Evolutionary conservation across 1,284 basidiomycete genomes (phyloP).

Genomic region (Rhizoctonia solani): DNA sequence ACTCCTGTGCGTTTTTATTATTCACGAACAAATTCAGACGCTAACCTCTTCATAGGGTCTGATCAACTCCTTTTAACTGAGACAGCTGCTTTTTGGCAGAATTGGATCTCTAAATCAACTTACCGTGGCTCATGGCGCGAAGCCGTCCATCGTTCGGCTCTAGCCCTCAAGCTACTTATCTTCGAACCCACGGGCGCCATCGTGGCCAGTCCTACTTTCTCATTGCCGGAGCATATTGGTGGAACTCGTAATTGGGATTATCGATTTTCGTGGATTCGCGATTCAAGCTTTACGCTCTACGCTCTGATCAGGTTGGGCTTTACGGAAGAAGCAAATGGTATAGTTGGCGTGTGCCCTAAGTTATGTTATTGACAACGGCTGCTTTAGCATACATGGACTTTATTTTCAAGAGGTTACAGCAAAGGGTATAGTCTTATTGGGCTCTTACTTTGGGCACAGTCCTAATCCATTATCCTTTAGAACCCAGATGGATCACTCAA

Average conservation of each 20-base stretch:
- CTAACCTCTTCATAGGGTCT: slow-evolving; percentile 2
- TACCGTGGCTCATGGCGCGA: slow-evolving; percentile 95
- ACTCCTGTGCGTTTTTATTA: slow-evolving; percentile 61
- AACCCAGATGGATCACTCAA: slow-evolving; percentile 88
- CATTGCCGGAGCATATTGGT: slow-evolving; percentile 86
- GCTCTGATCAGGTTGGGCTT: slow-evolving; percentile 89
- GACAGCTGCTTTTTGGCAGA: slow-evolving; percentile 85
- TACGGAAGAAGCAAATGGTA: slow-evolving; percentile 84
- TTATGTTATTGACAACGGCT: slow-evolving; percentile 33
- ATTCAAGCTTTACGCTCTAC: slow-evolving; percentile 90
- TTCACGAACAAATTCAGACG: slow-evolving; percentile 48
- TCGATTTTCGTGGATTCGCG: slow-evolving; percentile 85
- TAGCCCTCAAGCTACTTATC: slow-evolving; percentile 85
- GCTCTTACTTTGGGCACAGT: neutral
- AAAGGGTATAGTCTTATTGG: slow-evolving; percentile 51
- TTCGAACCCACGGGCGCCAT: slow-evolving; percentile 83
- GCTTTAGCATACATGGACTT: slow-evolving; percentile 81
- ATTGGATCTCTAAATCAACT: slow-evolving; percentile 80
- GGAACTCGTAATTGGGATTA: slow-evolving; percentile 78
- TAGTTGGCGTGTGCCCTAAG: slow-evolving; percentile 37
- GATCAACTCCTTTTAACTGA: slow-evolving; percentile 45
- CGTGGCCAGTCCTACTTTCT: slow-evolving; percentile 91
- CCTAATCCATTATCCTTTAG: slow-evolving; percentile 39
- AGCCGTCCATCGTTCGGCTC: slow-evolving; percentile 81
- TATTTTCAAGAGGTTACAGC: slow-evolving; percentile 77